A percentile compares a stretch with the other conserved stretches of the same genome.
These are phyloP conservation scores for Tilletiopsis washingtonensis DNA, from an alignment of 1,284 basidiomycete genomes.

Conservation along the genomic window DNA sequence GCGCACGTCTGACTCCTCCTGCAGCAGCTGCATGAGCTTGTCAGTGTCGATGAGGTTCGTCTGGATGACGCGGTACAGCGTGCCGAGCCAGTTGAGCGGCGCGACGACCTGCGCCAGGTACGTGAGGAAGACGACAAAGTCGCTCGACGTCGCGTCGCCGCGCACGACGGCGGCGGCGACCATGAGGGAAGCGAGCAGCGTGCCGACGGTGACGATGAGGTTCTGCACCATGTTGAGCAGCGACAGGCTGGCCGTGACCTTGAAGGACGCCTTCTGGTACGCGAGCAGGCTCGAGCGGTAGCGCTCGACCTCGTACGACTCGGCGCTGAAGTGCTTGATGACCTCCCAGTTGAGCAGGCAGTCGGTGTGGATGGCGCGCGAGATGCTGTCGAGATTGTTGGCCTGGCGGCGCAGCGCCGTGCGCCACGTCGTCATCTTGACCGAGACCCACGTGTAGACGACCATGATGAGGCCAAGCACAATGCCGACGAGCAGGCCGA, in stretches of 20 bases:
- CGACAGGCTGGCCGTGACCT: slow-evolving; percentile 51
- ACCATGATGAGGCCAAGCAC: slow-evolving; percentile 69
- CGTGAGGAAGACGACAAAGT: slow-evolving; percentile 70
- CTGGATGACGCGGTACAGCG: slow-evolving; percentile 46
- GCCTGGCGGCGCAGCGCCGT: slow-evolving; percentile 52
- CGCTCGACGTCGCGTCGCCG: slow-evolving; percentile 47
- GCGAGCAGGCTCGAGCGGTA: slow-evolving; percentile 66
- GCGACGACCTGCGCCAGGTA: slow-evolving; percentile 63
- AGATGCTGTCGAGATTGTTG: slow-evolving; percentile 36
- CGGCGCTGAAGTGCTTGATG: slow-evolving; percentile 70
- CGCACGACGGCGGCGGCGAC: slow-evolving; percentile 27
- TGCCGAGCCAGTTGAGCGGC: slow-evolving; percentile 35
- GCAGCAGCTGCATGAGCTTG: slow-evolving; percentile 46
- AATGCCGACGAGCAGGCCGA: slow-evolving; percentile 63
- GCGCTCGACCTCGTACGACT: slow-evolving; percentile 66
- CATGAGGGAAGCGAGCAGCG: slow-evolving; percentile 26
- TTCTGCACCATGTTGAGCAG: slow-evolving; percentile 43
- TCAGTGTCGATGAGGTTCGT: slow-evolving; percentile 52
- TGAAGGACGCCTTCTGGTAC: slow-evolving; percentile 68
- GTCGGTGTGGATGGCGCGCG: slow-evolving; percentile 38
- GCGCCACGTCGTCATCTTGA: slow-evolving; percentile 64
- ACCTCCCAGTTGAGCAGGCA: slow-evolving; percentile 45
- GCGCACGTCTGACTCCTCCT: slow-evolving; percentile 60
- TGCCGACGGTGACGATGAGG: slow-evolving; percentile 37
- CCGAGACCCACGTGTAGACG: slow-evolving; percentile 66